phyloP scores from a whole-genome alignment of 1,139 yeast species.

The Diutina pseudorugosa region DNA sequence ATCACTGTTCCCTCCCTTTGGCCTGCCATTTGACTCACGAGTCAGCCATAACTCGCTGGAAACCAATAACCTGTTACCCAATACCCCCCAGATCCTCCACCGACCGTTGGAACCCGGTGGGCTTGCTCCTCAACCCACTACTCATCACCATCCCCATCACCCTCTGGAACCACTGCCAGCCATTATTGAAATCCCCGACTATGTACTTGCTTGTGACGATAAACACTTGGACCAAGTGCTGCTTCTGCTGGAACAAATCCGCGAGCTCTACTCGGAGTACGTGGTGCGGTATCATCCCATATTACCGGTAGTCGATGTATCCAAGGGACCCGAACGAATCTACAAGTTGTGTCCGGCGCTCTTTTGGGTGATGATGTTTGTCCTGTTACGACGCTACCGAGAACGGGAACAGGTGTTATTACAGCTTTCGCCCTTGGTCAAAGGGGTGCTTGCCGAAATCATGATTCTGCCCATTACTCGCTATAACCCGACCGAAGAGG shows the following conservation, averaged over 20 bases:
- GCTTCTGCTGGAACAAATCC: slow-evolving; percentile 48
- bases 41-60: neutral
- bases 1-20: neutral
- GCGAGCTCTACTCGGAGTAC: slow-evolving; percentile 57
- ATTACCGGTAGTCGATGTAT: slow-evolving; percentile 75
- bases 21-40: neutral
- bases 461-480: slow-evolving; percentile 85
- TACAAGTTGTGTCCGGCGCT: slow-evolving; percentile 73
- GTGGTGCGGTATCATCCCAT: slow-evolving; percentile 69
- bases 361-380: slow-evolving; percentile 89
- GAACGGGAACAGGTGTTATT: slow-evolving; percentile 31
- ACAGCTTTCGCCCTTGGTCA: slow-evolving; percentile 55
- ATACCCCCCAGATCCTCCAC: neutral
- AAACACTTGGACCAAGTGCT: slow-evolving; percentile 59
- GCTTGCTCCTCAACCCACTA: neutral
- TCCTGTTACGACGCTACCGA: slow-evolving; percentile 54
- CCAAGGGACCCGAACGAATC: slow-evolving; percentile 70
- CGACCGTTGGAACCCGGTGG: neutral
- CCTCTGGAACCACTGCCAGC: slow-evolving; percentile 3
- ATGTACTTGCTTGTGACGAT: slow-evolving; percentile 40
- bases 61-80: slow-evolving; percentile 1
- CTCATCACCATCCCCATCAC: too few species aligned
- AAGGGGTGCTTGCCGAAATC: slow-evolving; percentile 71
- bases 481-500: slow-evolving; percentile 61
- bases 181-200: slow-evolving; percentile 22